phyloP scores from a whole-genome alignment of 2,329 filamentous ascomycete genomes.

The Phialemoniopsis sp. region DNA sequence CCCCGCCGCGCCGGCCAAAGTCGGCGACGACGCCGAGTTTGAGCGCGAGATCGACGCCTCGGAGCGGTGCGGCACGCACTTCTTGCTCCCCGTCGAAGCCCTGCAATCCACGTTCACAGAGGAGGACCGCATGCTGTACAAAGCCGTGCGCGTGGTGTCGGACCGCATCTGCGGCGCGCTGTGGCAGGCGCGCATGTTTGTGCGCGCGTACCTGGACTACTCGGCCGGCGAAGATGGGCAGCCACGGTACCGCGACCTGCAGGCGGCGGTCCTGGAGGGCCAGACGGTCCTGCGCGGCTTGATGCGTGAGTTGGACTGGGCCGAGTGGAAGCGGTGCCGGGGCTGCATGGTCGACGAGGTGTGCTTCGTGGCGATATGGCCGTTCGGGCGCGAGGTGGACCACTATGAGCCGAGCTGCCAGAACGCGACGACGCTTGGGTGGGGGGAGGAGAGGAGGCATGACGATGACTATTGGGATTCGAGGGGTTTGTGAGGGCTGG shows the following conservation, averaged over 20 bases:
- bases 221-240: conserved; percentile 7
- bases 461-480: conserved; percentile 6
- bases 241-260: conserved; percentile 2
- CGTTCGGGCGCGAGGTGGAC: conserved; percentile 21
- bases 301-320: conserved; percentile 24
- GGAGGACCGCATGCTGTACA: conserved; percentile 39
- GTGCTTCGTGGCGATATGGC: conserved; percentile 34
- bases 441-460: background rate
- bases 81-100: conserved; percentile 25
- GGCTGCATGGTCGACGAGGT: conserved; percentile 23
- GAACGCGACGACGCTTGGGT: background rate
- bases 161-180: conserved; percentile 30
- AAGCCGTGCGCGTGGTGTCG: conserved; percentile 34
- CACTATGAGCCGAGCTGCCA: conserved; percentile 12
- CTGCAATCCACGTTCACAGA: conserved; percentile 22
- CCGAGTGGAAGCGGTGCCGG: conserved; percentile 26
- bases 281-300: conserved; percentile 12
- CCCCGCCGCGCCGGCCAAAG: conserved; percentile 21
- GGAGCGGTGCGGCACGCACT: conserved; percentile 42
- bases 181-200: conserved; percentile 18
- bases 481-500: too few relatives aligned
- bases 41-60: too few relatives aligned
- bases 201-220: conserved; percentile 5
- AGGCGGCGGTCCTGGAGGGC: conserved; percentile 3
- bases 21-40: too few relatives aligned